phyloP scores from a whole-genome alignment of 2,329 filamentous ascomycete species.

The Penicillium polonicum region DNA sequence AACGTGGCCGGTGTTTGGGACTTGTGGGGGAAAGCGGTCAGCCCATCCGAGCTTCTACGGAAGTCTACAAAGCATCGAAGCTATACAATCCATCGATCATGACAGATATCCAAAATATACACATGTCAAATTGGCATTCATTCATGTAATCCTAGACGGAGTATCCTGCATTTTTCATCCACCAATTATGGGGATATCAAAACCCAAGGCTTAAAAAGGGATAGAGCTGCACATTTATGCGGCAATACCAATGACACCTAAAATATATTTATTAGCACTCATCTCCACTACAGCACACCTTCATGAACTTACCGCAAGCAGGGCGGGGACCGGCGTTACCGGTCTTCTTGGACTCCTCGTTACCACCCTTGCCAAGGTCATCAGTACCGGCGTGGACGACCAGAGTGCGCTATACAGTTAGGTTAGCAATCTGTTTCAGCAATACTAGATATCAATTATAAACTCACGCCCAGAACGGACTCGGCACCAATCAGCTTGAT shows the following conservation, averaged over 20 bases:
- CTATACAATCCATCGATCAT: conserved; percentile 1
- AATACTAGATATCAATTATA: not conserved
- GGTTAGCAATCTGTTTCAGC: conserved; percentile 12
- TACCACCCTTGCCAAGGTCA: conserved; percentile 87
- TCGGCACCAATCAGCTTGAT: conserved; percentile 96
- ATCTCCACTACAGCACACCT: not conserved
- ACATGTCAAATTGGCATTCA: conserved; percentile 18
- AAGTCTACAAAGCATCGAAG: conserved; percentile 1
- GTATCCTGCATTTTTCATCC: conserved; percentile 25
- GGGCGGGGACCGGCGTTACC: conserved; percentile 92
- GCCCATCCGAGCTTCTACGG: conserved; percentile 12
- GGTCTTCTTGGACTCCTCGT: conserved; percentile 97
- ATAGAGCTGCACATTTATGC: conserved; percentile 51
- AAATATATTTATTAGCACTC: conserved; percentile 9
- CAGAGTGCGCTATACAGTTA: conserved; percentile 70
- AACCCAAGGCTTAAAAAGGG: conserved; percentile 15
- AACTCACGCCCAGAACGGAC: conserved; percentile 83
- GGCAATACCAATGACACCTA: conserved; percentile 86
- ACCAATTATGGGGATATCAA: conserved; percentile 12
- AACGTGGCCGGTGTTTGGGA: conserved; percentile 32
- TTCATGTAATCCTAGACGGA: conserved; percentile 23
- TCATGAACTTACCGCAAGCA: conserved; percentile 73
- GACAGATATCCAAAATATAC: not conserved
- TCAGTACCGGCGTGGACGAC: conserved; percentile 95
- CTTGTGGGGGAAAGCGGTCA: conserved; percentile 33